Percentiles rank a stretch among this genome's conserved stretches.
Conservation (phyloP, 2,329 filamentous ascomycete genomes). For the Colletotrichum lini region DNA sequence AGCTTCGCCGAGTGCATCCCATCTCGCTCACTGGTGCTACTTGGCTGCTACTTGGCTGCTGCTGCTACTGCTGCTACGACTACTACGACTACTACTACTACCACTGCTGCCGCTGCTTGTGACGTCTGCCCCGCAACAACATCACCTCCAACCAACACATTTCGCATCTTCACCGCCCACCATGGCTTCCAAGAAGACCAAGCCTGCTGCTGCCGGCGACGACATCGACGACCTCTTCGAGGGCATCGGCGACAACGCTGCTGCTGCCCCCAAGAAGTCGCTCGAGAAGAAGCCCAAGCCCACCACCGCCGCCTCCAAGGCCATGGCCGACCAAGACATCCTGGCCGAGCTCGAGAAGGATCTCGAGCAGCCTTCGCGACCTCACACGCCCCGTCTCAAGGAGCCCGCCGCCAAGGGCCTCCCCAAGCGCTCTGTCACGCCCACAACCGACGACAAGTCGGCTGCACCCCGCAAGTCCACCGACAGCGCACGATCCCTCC, state of each 20-base stretch:
- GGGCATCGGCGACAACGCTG: slow-evolving; percentile 68
- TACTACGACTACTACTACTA: not conserved
- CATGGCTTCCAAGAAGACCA: slow-evolving; percentile 75
- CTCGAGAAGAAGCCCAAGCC: slow-evolving; percentile 59
- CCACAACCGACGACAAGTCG: slow-evolving; percentile 76
- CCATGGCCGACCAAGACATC: slow-evolving; percentile 76
- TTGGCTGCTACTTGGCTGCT: not conserved
- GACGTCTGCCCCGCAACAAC: slow-evolving; percentile 37
- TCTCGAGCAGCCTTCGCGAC: slow-evolving; percentile 76
- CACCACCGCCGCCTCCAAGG: slow-evolving; percentile 65
- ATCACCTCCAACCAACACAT: slow-evolving; percentile 20
- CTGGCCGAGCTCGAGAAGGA: slow-evolving; percentile 86
- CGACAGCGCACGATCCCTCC: slow-evolving; percentile 81
- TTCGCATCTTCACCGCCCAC: slow-evolving; percentile 42
- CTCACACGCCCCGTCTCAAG: slow-evolving; percentile 84
- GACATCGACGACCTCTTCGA: slow-evolving; percentile 77
- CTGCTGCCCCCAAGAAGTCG: slow-evolving; percentile 63
- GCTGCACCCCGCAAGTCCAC: slow-evolving; percentile 76
- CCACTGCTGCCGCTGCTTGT: slow-evolving; percentile 21
- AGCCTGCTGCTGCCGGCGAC: slow-evolving; percentile 70
- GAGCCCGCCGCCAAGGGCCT: slow-evolving; percentile 62
- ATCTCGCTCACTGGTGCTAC: not conserved
- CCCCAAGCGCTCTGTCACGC: slow-evolving; percentile 65
- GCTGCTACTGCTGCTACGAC: not conserved
- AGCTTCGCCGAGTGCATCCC: slow-evolving; percentile 23